Evolutionary conservation across 2,329 filamentous ascomycete species (phyloP).

Genomic region (Podosphaera aphanis): DNA sequence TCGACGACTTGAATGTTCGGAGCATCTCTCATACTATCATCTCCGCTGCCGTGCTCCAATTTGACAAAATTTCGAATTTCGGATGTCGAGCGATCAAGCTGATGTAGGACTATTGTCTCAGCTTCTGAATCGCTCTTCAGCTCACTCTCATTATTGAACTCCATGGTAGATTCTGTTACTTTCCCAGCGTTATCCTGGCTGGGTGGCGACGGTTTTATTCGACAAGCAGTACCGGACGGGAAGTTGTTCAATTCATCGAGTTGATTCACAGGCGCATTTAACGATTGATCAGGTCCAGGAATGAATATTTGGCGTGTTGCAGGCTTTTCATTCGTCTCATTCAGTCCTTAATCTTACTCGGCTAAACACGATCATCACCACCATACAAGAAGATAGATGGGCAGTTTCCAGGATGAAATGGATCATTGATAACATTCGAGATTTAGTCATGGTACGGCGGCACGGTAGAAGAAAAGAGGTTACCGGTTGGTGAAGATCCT

Average conservation of each 20-base stretch:
- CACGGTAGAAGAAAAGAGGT: background rate
- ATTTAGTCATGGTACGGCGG: background rate
- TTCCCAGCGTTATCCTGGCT: background rate
- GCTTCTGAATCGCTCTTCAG: slow-evolving; percentile 43
- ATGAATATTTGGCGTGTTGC: background rate
- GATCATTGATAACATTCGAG: background rate
- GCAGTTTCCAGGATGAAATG: background rate
- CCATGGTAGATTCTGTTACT: background rate
- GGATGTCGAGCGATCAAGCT: slow-evolving; percentile 38
- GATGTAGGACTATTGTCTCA: slow-evolving; percentile 45
- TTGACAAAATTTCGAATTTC: slow-evolving; percentile 37
- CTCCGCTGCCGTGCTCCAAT: slow-evolving; percentile 38
- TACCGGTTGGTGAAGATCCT: background rate
- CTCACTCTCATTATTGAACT: slow-evolving; percentile 6
- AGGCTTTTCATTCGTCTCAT: background rate
- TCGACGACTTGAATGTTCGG: slow-evolving; percentile 4
- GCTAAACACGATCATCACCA: background rate
- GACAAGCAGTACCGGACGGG: background rate
- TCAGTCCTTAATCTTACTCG: background rate
- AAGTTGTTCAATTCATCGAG: background rate
- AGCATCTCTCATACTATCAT: slow-evolving; percentile 19
- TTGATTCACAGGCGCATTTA: background rate
- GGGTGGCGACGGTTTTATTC: background rate
- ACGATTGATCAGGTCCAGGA: background rate
- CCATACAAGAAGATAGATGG: background rate